Base-by-base conservation (phyloP, 495 filamentous ascomycete species). In the Hypoxylon cercidicola region DNA sequence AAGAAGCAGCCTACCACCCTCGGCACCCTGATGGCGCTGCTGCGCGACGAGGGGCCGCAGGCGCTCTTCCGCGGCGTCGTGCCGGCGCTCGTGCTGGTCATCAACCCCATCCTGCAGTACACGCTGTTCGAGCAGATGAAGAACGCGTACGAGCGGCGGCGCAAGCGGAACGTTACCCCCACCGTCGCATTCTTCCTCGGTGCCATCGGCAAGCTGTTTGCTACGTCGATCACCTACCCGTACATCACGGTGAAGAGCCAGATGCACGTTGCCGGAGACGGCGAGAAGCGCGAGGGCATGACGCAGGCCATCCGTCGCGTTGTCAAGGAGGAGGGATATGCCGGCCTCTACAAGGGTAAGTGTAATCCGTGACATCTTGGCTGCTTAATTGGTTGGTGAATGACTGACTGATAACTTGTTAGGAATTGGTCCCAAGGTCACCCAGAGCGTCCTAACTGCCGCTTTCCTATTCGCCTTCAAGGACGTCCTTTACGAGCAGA, bases 41-140 rank as follows among this genome's bases (percentile, higher is more conserved):
- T 97, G 45, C 81, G 81, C 5, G 87, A 92, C 32, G 95, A 98
- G 60, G 95, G 95, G 0, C 87, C 89, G 19, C 79, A 82, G 69
- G 90, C 92, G 0, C 84, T 99, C 10, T 98, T 99, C 70, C 87
- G 93, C 1, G 95, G 95, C 19, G 93, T 99, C 23, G 82, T 97
- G 39, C 95, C 95, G 12, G 95, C 96, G 1, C 82, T 99, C 46
- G 85, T 99, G 54, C 77, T 99, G 51, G 95, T 99, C 53, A 91
- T 97, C 74, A 99, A 99, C 77, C 95, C 95, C 1, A 99, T 99
- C 61, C 78, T 99, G 62, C 96, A 98, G 78, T 99, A 99, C 72
- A 99, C 96, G 13, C 90, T 99, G 45, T 99, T 97, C 65, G 95
- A 99, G 82, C 93, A 97, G 79, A 78, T 99, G 79, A 97, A 97